phyloP scores from a whole-genome alignment of 345 rosid species.

The Eutrema japonicum region DNA sequence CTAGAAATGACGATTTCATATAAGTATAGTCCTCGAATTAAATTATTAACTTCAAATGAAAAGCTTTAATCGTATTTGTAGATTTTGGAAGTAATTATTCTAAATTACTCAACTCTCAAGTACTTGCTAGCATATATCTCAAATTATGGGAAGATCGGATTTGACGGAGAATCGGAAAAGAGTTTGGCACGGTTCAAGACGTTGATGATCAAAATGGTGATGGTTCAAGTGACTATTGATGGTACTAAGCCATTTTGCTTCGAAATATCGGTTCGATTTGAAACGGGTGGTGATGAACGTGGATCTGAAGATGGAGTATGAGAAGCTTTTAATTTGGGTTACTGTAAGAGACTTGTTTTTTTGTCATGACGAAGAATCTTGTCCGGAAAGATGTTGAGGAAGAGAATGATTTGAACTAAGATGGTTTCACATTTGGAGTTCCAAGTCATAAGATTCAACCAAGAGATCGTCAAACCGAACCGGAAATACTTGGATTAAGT shows the following conservation, averaged over 20 bases:
- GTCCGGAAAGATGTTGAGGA: background rate
- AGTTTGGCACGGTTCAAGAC: conserved; percentile 1
- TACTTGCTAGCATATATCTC: no score
- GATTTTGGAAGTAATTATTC: no score
- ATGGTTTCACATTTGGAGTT: no score
- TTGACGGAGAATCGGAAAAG: background rate
- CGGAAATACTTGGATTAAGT: no score
- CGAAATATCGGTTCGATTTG: background rate
- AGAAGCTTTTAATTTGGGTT: background rate
- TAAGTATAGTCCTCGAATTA: no score
- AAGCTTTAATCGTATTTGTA: no score
- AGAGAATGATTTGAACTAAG: no score
- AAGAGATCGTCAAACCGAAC: no score
- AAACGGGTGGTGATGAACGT: background rate
- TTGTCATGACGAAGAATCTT: conserved; percentile 1
- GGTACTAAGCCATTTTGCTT: conserved; percentile 6
- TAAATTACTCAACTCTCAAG: no score
- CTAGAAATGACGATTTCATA: no score
- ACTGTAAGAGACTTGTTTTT: background rate
- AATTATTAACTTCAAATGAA: no score
- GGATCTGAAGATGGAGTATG: conserved; percentile 14
- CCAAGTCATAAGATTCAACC: background rate
- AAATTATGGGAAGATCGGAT: background rate
- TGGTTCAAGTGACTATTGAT: conserved; percentile 12
- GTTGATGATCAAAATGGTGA: background rate